Base-by-base conservation (phyloP, 2,329 filamentous ascomycete species). In the Beauveria brongniartii region DNA sequence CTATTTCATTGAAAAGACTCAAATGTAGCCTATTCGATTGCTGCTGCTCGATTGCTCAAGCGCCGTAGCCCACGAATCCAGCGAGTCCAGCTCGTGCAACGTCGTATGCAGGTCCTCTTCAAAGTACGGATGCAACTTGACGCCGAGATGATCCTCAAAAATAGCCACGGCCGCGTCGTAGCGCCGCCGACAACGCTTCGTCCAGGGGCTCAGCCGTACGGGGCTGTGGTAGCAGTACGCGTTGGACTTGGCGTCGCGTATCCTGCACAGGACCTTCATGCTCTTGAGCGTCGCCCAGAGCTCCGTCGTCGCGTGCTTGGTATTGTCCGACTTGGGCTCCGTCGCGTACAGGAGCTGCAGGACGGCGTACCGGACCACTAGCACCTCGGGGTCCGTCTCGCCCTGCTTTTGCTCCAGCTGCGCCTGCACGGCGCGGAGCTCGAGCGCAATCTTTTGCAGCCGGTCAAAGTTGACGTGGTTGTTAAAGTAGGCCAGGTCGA, bases 41-140 rank as follows among this genome's bases (percentile, higher is more conserved):
- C 34, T 40, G 26, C 34, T 14, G 40, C 41, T 14, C 10, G 47
- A 44, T 20, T 65, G 63, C 9, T 59, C 48, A 22, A 62, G 44
- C 28, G 63, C 62, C 8, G 72, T 67, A 5, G 72, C 72, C 73
- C 73, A 76, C 8, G 73, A 69, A 44, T 74, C 72, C 47, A 73
- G 70, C 5, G 72, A 62, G 22, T 76, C 74, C 7, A 68, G 67
- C 3, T 70, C 73, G 59, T 78, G 76, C 50, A 75, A 70, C 8
- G 70, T 68, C 3, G 70, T 73, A 51, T 78, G 76, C 64, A 77
- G 75, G 57, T 78, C 75, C 61, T 77, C 76, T 51, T 78, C 76
- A 62, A 77, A 78, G 62, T 78, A 78, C 3, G 74, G 69, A 12
- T 72, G 65, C 9, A 77, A 65, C 56, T 69, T 73, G 46, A 77